Evolutionary conservation across 345 rosid species (phyloP), one percentile per base, ranked within the genome.

Genomic region (Salix suchowensis): DNA sequence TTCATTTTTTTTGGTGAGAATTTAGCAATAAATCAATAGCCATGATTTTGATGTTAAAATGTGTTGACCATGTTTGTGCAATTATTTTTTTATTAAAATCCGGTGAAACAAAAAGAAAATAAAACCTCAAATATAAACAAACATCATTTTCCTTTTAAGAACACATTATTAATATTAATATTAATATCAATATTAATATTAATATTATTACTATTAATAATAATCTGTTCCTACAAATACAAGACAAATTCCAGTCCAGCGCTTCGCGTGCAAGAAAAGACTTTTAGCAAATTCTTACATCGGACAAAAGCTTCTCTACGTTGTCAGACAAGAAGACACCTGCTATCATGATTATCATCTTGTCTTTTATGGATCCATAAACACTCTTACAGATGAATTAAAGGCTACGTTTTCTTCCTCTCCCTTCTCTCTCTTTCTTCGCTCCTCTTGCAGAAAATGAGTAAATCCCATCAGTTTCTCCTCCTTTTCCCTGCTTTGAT

Each of bases 401-500:
- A 0, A 32, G 24, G 15, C 39, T 19, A 19, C 4, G 42, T 66
- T 8, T 36, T 34, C 44, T 28, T 15, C 37, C 4, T 8, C 4
- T 2, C 1, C 42, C 23, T 26, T 40, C 24, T 2, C 21, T 6
- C 28, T 19, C 23, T 3, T 4, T 0, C 77, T 13, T 18, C 19
- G 14, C 32, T 11, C n/a, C 69, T 58, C 65, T 28, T 50, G 2
- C 18, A 4, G 36, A 68, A 69, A 71, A 82, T 79, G 87, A 68
- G 58, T 61, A 75, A 79, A 21, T 66, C 76, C 55, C 62, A 60
- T 75, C 50, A 6, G 7, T 50, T 48, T 55, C 15, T 80, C 39
- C 60, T 86, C 68, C 14, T 82, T 61, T 81, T 14, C 77, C 60
- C 83, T 65, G 77, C 79, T 61, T 82, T 75, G 11, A 19, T 74